A percentile compares a stretch with the other conserved stretches of the same genome.
Evolutionary conservation across 805 yeast genomes (phyloP).

Genomic region (Schizosaccharomyces osmophilus): DNA sequence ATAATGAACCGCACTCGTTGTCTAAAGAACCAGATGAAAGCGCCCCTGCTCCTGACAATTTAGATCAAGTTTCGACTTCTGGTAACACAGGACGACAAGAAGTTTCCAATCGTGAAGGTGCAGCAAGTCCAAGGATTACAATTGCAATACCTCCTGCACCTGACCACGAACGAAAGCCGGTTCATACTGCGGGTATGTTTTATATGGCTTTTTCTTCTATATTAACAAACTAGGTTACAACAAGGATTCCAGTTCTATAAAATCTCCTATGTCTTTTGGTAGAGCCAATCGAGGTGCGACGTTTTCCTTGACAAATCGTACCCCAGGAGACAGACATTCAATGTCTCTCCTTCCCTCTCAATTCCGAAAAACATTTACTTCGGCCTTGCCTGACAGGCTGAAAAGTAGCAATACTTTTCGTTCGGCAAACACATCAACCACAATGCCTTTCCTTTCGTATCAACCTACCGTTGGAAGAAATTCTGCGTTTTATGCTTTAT

Average conservation of each 20-base stretch:
- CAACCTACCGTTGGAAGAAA: conserved; percentile 79
- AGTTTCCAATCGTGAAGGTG: not conserved
- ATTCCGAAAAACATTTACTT: conserved; percentile 1
- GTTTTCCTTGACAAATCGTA: conserved; percentile 1
- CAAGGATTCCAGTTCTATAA: too few relatives aligned
- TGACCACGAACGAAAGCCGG: conserved; percentile 11
- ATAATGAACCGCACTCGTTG: not conserved
- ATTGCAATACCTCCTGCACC: conserved; percentile 27
- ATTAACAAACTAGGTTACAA: not conserved
- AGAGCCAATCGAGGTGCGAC: not conserved
- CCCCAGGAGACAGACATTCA: not conserved
- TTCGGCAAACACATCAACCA: conserved; percentile 18
- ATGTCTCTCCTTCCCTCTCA: not conserved
- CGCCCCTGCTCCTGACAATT: not conserved
- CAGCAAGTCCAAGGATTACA: conserved; percentile 7
- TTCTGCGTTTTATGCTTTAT: conserved; percentile 63
- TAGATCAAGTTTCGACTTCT: not conserved
- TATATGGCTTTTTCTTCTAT: not conserved
- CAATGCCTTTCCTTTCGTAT: conserved; percentile 56
- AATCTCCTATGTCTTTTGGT: too few relatives aligned
- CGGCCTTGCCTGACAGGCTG: conserved; percentile 5
- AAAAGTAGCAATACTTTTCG: conserved; percentile 5
- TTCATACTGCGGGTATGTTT: not conserved
- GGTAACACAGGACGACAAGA: not conserved
- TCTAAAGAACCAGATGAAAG: not conserved